phyloP scores from a whole-genome alignment of 768 basidiomycete species.

The Grammothele lineata region DNA sequence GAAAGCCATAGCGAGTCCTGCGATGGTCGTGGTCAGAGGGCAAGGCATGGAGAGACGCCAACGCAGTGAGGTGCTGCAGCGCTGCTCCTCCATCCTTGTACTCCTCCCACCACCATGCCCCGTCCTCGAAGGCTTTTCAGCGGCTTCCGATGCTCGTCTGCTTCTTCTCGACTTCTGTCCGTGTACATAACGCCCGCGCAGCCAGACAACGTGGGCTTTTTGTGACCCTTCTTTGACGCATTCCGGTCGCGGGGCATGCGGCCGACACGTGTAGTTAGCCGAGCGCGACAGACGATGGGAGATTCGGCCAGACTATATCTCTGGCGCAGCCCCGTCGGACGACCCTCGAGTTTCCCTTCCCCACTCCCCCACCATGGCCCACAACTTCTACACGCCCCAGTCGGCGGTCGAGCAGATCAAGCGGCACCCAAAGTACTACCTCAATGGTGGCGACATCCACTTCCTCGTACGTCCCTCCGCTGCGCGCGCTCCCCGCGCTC shows the following conservation, averaged over 20 bases:
- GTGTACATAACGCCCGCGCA: neutral
- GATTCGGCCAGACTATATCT: conserved; percentile 13
- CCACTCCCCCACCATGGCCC: conserved; percentile 16
- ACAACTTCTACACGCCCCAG: conserved; percentile 11
- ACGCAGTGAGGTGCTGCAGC: no score
- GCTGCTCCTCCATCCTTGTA: no score
- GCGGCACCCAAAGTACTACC: conserved; percentile 39
- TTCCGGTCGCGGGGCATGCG: conserved; percentile 11
- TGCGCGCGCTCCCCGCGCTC: neutral
- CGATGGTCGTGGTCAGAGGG: no score
- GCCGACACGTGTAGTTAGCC: conserved; percentile 20
- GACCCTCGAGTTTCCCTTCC: conserved; percentile 2
- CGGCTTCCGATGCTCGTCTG: no score
- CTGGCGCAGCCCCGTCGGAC: conserved; percentile 6
- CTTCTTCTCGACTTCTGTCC: no score
- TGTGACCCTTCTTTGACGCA: conserved; percentile 8
- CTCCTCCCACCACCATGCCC: no score
- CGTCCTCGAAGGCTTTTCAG: no score
- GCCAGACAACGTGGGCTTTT: conserved; percentile 10
- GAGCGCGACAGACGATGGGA: conserved; percentile 9
- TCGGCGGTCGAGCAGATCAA: conserved; percentile 24
- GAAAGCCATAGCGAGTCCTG: no score
- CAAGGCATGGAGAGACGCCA: no score
- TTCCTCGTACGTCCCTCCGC: conserved; percentile 38
- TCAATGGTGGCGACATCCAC: conserved; percentile 49